Evolutionary conservation across 768 basidiomycete species (phyloP).

Genomic region (Leccinum longicurvipes): DNA sequence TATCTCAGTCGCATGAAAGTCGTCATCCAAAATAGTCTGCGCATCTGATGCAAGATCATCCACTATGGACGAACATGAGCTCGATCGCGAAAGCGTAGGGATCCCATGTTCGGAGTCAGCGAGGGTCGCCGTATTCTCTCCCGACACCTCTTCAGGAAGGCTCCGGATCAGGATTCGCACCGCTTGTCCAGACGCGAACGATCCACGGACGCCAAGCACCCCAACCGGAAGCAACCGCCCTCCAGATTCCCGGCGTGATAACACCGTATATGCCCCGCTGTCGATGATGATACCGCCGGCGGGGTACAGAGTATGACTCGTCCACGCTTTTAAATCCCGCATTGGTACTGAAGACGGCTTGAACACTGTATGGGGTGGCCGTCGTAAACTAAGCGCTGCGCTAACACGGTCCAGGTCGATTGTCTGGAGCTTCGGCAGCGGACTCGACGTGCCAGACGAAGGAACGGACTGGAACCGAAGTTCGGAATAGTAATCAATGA

Average conservation of each 20-base stretch:
- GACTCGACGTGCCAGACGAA: slow-evolving; percentile 31
- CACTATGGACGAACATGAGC: slow-evolving; percentile 32
- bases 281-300: slow-evolving; percentile 89
- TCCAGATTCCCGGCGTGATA: slow-evolving; percentile 82
- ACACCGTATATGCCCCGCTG: slow-evolving; percentile 80
- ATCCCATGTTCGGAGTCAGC: slow-evolving; percentile 23
- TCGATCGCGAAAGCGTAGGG: slow-evolving; percentile 37
- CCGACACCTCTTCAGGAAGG: slow-evolving; percentile 20
- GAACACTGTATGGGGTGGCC: slow-evolving; percentile 90
- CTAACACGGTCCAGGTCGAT: slow-evolving; percentile 26
- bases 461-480: slow-evolving; percentile 37
- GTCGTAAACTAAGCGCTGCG: slow-evolving; percentile 23
- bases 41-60: slow-evolving; percentile 26
- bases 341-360: slow-evolving; percentile 66
- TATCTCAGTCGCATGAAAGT: slow-evolving; percentile 24
- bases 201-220: slow-evolving; percentile 80
- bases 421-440: slow-evolving; percentile 20
- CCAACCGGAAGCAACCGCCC: slow-evolving; percentile 91
- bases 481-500: slow-evolving; percentile 73
- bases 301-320: slow-evolving; percentile 89
- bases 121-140: slow-evolving; percentile 28
- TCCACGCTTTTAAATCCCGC: slow-evolving; percentile 92
- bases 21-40: slow-evolving; percentile 31
- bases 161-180: slow-evolving; percentile 73
- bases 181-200: slow-evolving; percentile 92